Base-by-base conservation (phyloP, 179 eudicot genomes). In the Kewa caespitosa region DNA sequence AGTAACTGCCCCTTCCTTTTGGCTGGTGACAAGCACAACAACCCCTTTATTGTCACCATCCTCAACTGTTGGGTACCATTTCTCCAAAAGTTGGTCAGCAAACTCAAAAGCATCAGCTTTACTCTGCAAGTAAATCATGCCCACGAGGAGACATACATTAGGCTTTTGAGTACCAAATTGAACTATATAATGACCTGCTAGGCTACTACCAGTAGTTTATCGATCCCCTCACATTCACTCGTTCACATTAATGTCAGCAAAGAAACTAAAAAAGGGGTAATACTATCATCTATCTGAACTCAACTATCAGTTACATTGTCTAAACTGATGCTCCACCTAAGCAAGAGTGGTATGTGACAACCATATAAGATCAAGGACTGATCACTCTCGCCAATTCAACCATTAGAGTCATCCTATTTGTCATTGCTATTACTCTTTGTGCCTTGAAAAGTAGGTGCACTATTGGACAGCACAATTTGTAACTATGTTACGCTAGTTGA, bases 51-150 rank as follows among this genome's bases (percentile, higher is more conserved):
- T 91, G 84, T 86, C 89, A 13, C 99, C 99, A 46, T 91, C 92
- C 80, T 94, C 98, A 32, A 91, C 50, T 5, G 87, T 84, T 20
- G 99, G 99, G 83, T 96, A 96, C 99, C 99, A 96, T 41, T 81
- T 79, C 88, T 96, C 99, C 78, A 96, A 75, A 38, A 96, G 83
- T 91, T 93, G 97, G 75, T 96, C 98, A 14, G 99, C 99, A 82
- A 88, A 96, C 88, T 96, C 99, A 81, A 96, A 96, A 17, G 98
- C 99, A 87, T 96, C 98, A n/a, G 99, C 99, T 89, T 94, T 93
- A 92, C 98, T 96, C 99, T 93, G 83, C 74, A 78, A 79, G 28
- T 42, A 50, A 79, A 78, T 43, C 69, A 36, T 33, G 63, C 3
- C 67, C 46, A 75, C 13, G 73, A 67, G 41, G 15, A 9, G 46